Percentiles rank a stretch among this genome's conserved stretches.
Evolutionary conservation across 2,329 filamentous ascomycete species (phyloP).

Genomic region (Phialophora expanda): DNA sequence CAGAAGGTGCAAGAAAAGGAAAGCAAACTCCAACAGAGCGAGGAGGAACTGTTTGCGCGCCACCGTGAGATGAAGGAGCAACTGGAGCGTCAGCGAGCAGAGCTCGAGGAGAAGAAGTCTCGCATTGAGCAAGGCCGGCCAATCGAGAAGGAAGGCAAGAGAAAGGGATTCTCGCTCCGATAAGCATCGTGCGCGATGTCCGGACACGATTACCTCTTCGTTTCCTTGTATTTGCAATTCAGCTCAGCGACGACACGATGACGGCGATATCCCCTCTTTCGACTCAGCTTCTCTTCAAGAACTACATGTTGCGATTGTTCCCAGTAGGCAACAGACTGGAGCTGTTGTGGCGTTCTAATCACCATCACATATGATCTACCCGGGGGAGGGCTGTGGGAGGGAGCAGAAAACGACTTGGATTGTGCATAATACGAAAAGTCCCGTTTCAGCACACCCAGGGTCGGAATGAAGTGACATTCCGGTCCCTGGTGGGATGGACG

Average conservation of each 20-base stretch:
- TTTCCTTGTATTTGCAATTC: constrained; percentile 39
- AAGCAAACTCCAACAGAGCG: constrained; percentile 98
- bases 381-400: constrained; percentile 12
- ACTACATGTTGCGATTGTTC: constrained; percentile 26
- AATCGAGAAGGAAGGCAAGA: constrained; percentile 96
- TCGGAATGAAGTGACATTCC: constrained; percentile 9
- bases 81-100: constrained; percentile 88
- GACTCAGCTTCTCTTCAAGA: constrained; percentile 28
- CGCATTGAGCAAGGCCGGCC: constrained; percentile 94
- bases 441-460: constrained; percentile 20
- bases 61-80: constrained; percentile 99
- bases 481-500: constrained; percentile 12
- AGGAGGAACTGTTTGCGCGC: constrained; percentile 96
- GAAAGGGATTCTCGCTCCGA: constrained; percentile 98
- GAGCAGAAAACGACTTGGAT: constrained; percentile 33
- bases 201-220: constrained; percentile 30
- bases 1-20: constrained; percentile 99
- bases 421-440: constrained; percentile 35
- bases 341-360: constrained; percentile 37
- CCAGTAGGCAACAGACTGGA: constrained; percentile 37
- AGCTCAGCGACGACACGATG: constrained; percentile 43
- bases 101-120: constrained; percentile 98
- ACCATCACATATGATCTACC: constrained; percentile 30
- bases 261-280: constrained; percentile 33
- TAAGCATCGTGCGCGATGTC: constrained; percentile 56